Conservation (phyloP, 2,329 filamentous ascomycete genomes). For the Talaromyces atroroseus region DNA sequence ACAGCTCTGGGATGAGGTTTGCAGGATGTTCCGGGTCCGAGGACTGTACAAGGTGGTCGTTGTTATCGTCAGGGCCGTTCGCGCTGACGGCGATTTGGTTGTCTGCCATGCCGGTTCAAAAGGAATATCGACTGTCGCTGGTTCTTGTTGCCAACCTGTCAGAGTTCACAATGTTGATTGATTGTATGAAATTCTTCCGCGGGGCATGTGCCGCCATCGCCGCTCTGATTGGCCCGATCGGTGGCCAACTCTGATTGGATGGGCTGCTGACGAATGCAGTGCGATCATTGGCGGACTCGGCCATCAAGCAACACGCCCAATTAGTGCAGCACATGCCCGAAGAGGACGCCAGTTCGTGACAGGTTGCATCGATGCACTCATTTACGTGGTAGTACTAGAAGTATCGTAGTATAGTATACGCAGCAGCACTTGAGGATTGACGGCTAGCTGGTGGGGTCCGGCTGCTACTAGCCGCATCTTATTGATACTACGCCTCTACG, state of each 20-base stretch:
- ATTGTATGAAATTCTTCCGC: conserved; percentile 3
- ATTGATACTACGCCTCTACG: no score
- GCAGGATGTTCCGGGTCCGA: conserved; percentile 78
- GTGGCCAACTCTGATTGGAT: conserved; percentile 11
- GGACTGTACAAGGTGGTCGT: conserved; percentile 55
- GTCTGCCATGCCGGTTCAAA: no score
- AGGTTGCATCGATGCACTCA: no score
- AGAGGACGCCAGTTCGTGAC: no score
- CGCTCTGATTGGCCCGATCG: conserved; percentile 17
- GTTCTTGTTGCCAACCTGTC: no score
- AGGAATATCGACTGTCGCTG: no score
- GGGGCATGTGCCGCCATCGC: conserved; percentile 15
- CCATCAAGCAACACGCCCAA: not conserved
- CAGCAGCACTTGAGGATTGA: no score
- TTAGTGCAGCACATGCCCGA: no score
- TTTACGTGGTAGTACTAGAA: no score
- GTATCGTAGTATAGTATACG: no score
- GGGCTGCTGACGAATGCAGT: not conserved
- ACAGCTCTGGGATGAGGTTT: conserved; percentile 89
- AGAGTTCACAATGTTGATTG: no score
- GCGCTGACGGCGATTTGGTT: conserved; percentile 8
- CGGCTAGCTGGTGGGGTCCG: not conserved
- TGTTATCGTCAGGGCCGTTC: conserved; percentile 23
- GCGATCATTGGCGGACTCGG: not conserved
- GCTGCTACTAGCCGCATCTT: no score